These are phyloP conservation scores for Calonectria hawksworthii DNA, from an alignment of 2,329 filamentous ascomycete genomes.

Conservation along the genomic window DNA sequence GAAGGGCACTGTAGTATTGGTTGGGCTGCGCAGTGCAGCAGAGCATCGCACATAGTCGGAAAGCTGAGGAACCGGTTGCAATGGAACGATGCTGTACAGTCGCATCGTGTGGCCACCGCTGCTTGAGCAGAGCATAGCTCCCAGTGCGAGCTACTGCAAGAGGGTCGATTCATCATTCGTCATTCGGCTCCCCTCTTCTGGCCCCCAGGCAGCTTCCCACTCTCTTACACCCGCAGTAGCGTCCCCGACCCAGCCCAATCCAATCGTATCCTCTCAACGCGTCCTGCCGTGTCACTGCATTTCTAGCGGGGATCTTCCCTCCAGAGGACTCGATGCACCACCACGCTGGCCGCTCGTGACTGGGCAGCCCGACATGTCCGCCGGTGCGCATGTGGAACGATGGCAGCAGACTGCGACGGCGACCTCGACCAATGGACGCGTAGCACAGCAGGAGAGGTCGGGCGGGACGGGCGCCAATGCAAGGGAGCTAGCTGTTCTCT, in stretches of 20 bases:
- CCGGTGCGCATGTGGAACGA: conserved; percentile 17
- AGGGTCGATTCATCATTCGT: not conserved
- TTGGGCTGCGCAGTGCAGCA: not conserved
- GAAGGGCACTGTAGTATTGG: conserved; percentile 3
- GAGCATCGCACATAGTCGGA: not conserved
- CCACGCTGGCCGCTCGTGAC: conserved; percentile 13
- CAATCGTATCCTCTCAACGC: conserved; percentile 30
- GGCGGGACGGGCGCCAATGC: conserved; percentile 33
- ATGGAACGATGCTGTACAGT: not conserved
- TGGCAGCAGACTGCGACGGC: not conserved
- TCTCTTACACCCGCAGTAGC: conserved; percentile 2
- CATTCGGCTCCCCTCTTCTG: not conserved
- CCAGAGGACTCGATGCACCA: conserved; percentile 7
- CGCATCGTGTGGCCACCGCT: not conserved
- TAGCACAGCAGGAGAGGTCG: conserved; percentile 1
- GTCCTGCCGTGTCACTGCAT: conserved; percentile 30
- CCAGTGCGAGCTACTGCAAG: not conserved
- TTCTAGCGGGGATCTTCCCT: conserved; percentile 16
- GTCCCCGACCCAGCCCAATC: conserved; percentile 5
- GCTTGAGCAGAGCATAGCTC: not conserved
- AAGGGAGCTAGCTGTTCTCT: conserved; percentile 35
- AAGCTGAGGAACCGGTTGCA: conserved; percentile 3
- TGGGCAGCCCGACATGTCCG: not conserved
- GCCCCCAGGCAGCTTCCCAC: not conserved
- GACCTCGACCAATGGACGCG: conserved; percentile 41